Evolutionary conservation across 495 filamentous ascomycete species (phyloP).

Genomic region (Aspergillus sclerotioniger): DNA sequence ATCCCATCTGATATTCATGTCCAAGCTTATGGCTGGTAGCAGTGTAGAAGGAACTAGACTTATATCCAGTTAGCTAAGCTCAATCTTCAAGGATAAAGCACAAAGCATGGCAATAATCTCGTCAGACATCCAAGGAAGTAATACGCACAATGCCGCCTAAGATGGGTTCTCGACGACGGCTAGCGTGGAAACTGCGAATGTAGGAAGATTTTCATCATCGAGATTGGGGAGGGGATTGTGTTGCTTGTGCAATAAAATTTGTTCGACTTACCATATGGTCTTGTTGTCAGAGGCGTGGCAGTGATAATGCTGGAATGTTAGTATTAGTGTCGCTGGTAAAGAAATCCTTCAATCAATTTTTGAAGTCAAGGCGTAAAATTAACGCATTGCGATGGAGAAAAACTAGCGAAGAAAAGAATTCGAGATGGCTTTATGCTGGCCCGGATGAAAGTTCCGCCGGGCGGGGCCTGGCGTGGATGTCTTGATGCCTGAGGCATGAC

Average conservation of each 20-base stretch:
- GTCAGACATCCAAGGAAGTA: slow-evolving; percentile 44
- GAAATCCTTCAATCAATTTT: neutral
- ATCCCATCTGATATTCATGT: neutral
- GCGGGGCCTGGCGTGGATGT: neutral
- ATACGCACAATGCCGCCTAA: slow-evolving; percentile 36
- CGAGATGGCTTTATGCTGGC: neutral
- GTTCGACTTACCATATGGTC: neutral
- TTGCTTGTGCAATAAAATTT: neutral
- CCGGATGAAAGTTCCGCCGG: slow-evolving; percentile 10
- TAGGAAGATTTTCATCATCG: slow-evolving; percentile 52
- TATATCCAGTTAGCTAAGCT: slow-evolving; percentile 13
- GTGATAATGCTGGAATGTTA: neutral
- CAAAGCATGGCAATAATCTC: slow-evolving; percentile 9
- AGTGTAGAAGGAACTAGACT: neutral
- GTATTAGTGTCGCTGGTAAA: neutral
- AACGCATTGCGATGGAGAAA: neutral
- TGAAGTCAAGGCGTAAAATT: neutral
- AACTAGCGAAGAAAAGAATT: neutral
- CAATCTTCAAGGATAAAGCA: neutral
- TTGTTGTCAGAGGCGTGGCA: neutral
- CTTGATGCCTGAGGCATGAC: slow-evolving; percentile 6
- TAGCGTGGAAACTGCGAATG: slow-evolving; percentile 58
- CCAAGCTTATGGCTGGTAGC: neutral
- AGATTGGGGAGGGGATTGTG: slow-evolving; percentile 11
- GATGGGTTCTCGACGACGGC: slow-evolving; percentile 41